Evolutionary conservation across 805 yeast species (phyloP).

Genomic region (Dipodascus geniculatus): DNA sequence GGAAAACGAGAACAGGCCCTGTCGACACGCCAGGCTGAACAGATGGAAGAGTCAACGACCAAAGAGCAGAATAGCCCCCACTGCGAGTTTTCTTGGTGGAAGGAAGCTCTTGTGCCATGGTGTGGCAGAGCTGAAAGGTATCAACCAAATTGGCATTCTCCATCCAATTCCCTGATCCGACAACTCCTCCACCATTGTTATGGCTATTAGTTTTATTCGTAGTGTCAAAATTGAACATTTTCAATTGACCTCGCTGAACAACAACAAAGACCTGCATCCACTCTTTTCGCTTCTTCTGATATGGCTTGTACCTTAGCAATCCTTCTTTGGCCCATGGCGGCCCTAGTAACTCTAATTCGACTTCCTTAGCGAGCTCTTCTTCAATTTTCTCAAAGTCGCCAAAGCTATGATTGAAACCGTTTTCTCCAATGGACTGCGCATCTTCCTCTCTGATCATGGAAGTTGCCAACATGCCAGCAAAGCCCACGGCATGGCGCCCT

Average conservation of each 20-base stretch:
- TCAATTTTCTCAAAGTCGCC: constrained; percentile 20
- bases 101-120: constrained; percentile 30
- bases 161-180: constrained; percentile 63
- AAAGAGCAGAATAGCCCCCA: constrained; percentile 29
- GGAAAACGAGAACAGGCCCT: constrained; percentile 36
- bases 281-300: constrained; percentile 21
- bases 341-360: constrained; percentile 52
- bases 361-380: constrained; percentile 38
- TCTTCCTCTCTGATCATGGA: constrained; percentile 20
- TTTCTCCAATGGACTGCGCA: constrained; percentile 2
- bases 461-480: constrained; percentile 22
- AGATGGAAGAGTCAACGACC: constrained; percentile 47
- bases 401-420: constrained; percentile 17
- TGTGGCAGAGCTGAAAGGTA: constrained; percentile 37
- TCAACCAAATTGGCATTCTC: constrained; percentile 49
- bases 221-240: constrained; percentile 40
- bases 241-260: constrained; percentile 53
- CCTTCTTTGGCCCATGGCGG: constrained; percentile 78
- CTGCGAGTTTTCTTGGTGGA: constrained; percentile 22
- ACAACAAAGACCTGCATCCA: constrained; percentile 51
- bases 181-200: constrained; percentile 21
- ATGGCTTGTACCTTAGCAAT: constrained; percentile 31
- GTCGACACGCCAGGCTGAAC: constrained; percentile 12
- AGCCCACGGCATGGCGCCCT: constrained; percentile 22
- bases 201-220: constrained; percentile 8